A percentile compares a stretch with the other conserved stretches of the same genome.
Conservation (phyloP, 331 rosid species). For the Quercus lobata region DNA sequence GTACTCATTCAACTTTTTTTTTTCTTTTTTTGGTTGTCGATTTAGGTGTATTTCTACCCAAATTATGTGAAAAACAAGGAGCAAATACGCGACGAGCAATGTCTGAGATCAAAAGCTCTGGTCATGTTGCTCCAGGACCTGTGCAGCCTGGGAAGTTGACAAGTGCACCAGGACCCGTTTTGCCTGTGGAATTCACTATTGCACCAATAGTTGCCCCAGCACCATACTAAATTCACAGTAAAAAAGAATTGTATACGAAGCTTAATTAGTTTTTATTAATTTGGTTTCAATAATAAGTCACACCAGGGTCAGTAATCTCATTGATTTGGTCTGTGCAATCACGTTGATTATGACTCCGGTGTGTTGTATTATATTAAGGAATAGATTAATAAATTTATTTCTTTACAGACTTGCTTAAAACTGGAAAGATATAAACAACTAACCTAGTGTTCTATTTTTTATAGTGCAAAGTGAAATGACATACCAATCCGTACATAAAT, state of each 20-base stretch:
- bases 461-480: too few relatives aligned
- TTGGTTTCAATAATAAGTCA: slow-evolving; percentile 21
- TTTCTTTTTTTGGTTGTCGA: background rate
- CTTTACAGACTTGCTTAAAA: too few relatives aligned
- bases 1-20: too few relatives aligned
- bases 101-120: slow-evolving; percentile 74
- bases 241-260: background rate
- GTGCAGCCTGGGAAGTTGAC: slow-evolving; percentile 19
- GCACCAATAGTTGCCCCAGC: slow-evolving; percentile 25
- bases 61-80: slow-evolving; percentile 49
- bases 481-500: too few relatives aligned
- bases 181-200: background rate
- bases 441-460: too few relatives aligned
- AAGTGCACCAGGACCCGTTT: slow-evolving; percentile 10
- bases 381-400: too few relatives aligned
- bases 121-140: slow-evolving; percentile 59
- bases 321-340: background rate
- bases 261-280: background rate
- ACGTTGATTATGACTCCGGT: background rate
- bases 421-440: too few relatives aligned
- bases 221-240: background rate
- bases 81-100: slow-evolving; percentile 39
- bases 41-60: slow-evolving; percentile 87
- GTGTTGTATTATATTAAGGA: background rate
- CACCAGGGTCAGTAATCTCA: background rate